A percentile compares a stretch with the other conserved stretches of the same genome.
Evolutionary conservation across 148 eudicot species (phyloP).

Genomic region (Silene latifolia): DNA sequence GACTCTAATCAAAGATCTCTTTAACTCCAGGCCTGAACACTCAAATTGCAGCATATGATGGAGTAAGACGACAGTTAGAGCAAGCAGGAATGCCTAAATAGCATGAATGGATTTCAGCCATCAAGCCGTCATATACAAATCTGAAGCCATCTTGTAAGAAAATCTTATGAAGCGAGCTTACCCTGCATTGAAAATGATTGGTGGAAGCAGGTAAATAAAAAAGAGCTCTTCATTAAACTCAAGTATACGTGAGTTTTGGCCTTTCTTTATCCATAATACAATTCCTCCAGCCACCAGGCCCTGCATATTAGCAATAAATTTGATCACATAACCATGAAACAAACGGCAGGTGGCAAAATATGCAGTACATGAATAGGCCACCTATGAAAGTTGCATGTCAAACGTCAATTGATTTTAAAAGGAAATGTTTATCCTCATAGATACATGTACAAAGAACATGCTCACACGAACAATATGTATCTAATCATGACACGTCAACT

Average conservation of each 20-base stretch:
- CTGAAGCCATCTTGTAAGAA: neutral
- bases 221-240: conserved; percentile 86
- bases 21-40: conserved; percentile 1
- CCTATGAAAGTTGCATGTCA: neutral
- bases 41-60: neutral
- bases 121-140: neutral
- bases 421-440: neutral
- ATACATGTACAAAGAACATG: too few relatives aligned
- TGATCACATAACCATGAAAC: conserved; percentile 10
- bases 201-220: conserved; percentile 93
- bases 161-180: conserved; percentile 26
- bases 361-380: neutral
- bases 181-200: conserved; percentile 98
- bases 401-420: neutral
- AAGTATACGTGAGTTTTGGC: conserved; percentile 60
- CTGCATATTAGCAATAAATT: conserved; percentile 26
- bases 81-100: neutral
- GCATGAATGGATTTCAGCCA: conserved; percentile 2
- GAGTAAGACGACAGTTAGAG: neutral
- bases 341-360: neutral
- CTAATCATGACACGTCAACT: neutral
- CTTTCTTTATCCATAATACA: conserved; percentile 55
- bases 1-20: neutral
- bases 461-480: too few relatives aligned
- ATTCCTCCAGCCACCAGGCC: conserved; percentile 62